Evolutionary conservation across 257 asterid genomes (phyloP).

Genomic region (Galeopsis tetrahit): DNA sequence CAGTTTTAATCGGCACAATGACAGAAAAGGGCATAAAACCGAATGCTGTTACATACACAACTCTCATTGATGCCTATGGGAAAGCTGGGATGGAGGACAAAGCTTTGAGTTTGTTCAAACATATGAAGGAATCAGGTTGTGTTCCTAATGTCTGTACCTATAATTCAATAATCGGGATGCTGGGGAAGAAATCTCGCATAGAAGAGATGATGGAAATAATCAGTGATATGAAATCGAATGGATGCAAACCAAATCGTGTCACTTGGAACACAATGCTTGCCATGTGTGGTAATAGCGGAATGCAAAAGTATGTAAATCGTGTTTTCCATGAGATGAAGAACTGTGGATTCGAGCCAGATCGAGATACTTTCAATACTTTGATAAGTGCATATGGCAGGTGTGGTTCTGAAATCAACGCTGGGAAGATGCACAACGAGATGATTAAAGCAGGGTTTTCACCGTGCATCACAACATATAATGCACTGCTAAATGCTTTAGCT

Average conservation of each 20-base stretch:
- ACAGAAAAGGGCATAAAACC: conserved; percentile 77
- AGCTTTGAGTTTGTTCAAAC: conserved; percentile 68
- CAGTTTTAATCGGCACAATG: conserved; percentile 77
- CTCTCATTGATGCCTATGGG: conserved; percentile 94
- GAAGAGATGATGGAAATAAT: conserved; percentile 85
- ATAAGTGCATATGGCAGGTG: conserved; percentile 91
- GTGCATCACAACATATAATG: conserved; percentile 80
- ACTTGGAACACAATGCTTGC: conserved; percentile 97
- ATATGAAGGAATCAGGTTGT: conserved; percentile 88
- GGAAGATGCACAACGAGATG: conserved; percentile 81
- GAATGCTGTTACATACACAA: conserved; percentile 86
- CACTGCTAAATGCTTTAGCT: conserved; percentile 86
- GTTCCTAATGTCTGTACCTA: conserved; percentile 94
- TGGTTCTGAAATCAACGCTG: conserved; percentile 72
- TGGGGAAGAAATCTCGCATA: conserved; percentile 81
- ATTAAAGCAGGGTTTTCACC: conserved; percentile 81
- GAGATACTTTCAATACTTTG: conserved; percentile 88
- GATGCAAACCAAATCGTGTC: conserved; percentile 76
- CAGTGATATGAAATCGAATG: conserved; percentile 78
- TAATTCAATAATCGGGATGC: conserved; percentile 87
- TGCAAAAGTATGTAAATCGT: conserved; percentile 70
- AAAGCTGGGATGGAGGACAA: conserved; percentile 76
- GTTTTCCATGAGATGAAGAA: conserved; percentile 87
- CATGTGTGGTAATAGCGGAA: conserved; percentile 84
- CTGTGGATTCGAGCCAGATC: conserved; percentile 87